A percentile compares a stretch with the other conserved stretches of the same genome.
Conservation (phyloP, 2,329 filamentous ascomycete species). For the Colletotrichum sp. region DNA sequence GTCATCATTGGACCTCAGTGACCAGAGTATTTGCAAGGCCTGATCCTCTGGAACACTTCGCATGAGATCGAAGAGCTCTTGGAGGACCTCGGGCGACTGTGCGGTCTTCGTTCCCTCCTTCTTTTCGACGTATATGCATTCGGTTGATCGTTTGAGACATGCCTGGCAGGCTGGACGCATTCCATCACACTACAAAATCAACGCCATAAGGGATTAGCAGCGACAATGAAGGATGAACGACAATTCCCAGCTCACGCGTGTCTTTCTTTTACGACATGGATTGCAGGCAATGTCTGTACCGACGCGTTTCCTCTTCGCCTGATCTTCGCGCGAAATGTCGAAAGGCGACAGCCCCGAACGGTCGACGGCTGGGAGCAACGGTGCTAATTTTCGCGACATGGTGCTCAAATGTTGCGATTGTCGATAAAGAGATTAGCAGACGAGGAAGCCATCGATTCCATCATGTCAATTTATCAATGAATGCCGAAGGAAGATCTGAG, state of each 20-base stretch:
- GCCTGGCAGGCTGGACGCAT: constrained; percentile 22
- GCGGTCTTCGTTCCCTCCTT: not conserved
- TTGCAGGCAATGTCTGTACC: constrained; percentile 29
- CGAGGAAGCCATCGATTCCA: not conserved
- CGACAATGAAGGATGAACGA: not conserved
- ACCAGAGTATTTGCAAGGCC: constrained; percentile 22
- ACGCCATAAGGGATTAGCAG: not conserved
- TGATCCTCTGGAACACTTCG: constrained; percentile 23
- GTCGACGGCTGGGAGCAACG: not conserved
- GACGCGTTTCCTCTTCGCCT: constrained; percentile 25
- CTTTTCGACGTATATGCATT: constrained; percentile 25
- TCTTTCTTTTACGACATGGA: constrained; percentile 26
- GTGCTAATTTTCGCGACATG: constrained; percentile 6
- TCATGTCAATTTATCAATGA: not conserved
- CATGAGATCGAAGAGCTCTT: constrained; percentile 29
- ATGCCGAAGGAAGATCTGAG: not conserved
- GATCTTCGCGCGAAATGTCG: not conserved
- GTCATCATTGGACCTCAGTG: constrained; percentile 26
- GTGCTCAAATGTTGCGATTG: not conserved
- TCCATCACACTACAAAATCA: constrained; percentile 22
- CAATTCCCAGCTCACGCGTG: constrained; percentile 21
- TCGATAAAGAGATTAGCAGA: not conserved
- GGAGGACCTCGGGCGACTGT: not conserved
- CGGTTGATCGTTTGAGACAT: constrained; percentile 19
- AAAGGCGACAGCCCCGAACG: not conserved